Conservation (phyloP, 2,329 filamentous ascomycete species). For the Penicillium sp. region DNA sequence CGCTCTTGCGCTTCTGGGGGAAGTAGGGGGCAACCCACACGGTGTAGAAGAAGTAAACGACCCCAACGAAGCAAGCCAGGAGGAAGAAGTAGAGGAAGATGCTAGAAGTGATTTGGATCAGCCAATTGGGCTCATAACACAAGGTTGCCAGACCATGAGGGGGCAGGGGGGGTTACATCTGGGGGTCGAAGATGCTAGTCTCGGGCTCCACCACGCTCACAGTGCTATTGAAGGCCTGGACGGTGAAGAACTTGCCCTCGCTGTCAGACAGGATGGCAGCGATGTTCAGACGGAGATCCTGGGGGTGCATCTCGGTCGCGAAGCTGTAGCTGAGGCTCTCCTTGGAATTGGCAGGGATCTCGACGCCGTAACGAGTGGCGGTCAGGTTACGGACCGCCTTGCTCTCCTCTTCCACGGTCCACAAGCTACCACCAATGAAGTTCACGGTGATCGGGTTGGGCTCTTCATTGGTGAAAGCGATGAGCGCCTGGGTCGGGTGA, state of each 20-base stretch:
- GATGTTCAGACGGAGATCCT: constrained; percentile 78
- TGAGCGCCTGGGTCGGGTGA: constrained; percentile 74
- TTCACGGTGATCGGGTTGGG: constrained; percentile 69
- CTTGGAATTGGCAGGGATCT: constrained; percentile 73
- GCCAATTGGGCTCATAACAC: constrained; percentile 10
- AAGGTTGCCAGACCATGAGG: neutral
- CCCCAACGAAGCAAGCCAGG: constrained; percentile 71
- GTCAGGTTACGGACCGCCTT: constrained; percentile 82
- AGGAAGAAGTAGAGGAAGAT: constrained; percentile 98
- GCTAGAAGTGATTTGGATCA: constrained; percentile 48
- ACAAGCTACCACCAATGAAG: constrained; percentile 74
- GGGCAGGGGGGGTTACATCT: constrained; percentile 67
- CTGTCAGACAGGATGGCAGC: constrained; percentile 69
- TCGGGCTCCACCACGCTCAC: constrained; percentile 87
- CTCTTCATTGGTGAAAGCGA: constrained; percentile 85
- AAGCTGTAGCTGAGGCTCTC: constrained; percentile 80
- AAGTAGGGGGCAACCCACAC: constrained; percentile 97
- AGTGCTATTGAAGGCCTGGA: constrained; percentile 76
- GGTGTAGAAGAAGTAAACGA: constrained; percentile 94
- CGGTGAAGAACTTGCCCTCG: constrained; percentile 69
- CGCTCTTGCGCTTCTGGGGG: constrained; percentile 64
- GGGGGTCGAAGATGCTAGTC: constrained; percentile 88
- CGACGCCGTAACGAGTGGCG: constrained; percentile 68
- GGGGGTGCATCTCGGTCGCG: constrained; percentile 86
- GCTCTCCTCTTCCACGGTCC: constrained; percentile 57